These are phyloP conservation scores for Rhizopus microsporus DNA, from an alignment of 371 early-diverging fungal species.

Conservation along the genomic window DNA sequence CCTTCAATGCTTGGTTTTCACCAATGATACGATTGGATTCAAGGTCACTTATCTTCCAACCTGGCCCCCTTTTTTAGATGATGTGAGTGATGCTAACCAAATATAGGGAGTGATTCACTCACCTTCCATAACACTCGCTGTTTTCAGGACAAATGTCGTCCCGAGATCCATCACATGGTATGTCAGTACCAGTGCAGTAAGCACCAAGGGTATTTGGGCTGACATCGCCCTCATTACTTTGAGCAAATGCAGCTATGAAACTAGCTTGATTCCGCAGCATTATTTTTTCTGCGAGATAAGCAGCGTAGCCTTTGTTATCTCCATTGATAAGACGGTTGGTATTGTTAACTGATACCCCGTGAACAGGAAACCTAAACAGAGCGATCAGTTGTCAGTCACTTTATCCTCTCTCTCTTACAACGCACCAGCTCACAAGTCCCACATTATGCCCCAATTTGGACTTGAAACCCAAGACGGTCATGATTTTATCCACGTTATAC, in stretches of 20 bases:
- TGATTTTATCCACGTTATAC: slow-evolving; percentile 55
- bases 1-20: slow-evolving; percentile 41
- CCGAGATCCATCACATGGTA: slow-evolving; percentile 56
- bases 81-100: not conserved
- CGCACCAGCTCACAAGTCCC: slow-evolving; percentile 44
- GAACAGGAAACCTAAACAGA: slow-evolving; percentile 63
- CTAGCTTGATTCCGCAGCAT: slow-evolving; percentile 25
- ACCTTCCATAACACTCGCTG: slow-evolving; percentile 45
- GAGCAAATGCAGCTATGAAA: slow-evolving; percentile 67
- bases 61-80: slow-evolving; percentile 41
- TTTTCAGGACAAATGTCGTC: slow-evolving; percentile 34
- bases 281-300: slow-evolving; percentile 50
- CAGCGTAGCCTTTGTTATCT: slow-evolving; percentile 73
- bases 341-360: slow-evolving; percentile 62
- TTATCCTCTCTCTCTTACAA: slow-evolving; percentile 1
- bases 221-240: slow-evolving; percentile 67
- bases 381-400: not conserved
- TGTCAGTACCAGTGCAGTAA: slow-evolving; percentile 60
- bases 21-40: slow-evolving; percentile 65
- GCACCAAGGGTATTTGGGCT: slow-evolving; percentile 63
- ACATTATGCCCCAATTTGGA: slow-evolving; percentile 28
- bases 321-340: slow-evolving; percentile 57
- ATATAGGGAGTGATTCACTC: not conserved
- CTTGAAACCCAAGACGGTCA: slow-evolving; percentile 45
- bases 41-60: slow-evolving; percentile 35